Evolutionary conservation across 2,329 filamentous ascomycete species (phyloP).

Genomic region (Aspergillus novofumigatus): DNA sequence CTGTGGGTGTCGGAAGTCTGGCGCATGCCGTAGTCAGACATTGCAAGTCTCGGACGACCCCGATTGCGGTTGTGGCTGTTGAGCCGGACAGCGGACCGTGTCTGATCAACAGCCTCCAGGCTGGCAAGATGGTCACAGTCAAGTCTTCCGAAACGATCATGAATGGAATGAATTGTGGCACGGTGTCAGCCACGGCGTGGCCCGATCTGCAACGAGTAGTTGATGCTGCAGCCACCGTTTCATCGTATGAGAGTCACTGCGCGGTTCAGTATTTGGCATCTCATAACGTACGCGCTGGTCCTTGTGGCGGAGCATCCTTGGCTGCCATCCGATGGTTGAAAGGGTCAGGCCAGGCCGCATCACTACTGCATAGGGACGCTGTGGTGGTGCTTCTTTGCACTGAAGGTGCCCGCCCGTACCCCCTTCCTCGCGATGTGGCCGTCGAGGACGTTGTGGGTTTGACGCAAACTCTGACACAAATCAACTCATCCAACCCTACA

Average conservation of each 20-base stretch:
- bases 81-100: conserved; percentile 64
- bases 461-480: conserved; percentile 45
- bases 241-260: conserved; percentile 59
- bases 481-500: conserved; percentile 49
- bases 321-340: conserved; percentile 52
- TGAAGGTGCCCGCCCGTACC: conserved; percentile 57
- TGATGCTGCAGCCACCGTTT: conserved; percentile 58
- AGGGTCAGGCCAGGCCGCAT: conserved; percentile 27
- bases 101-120: conserved; percentile 46
- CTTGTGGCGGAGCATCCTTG: conserved; percentile 58
- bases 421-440: conserved; percentile 40
- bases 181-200: conserved; percentile 64
- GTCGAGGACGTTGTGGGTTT: conserved; percentile 41
- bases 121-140: conserved; percentile 48
- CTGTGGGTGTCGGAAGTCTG: conserved; percentile 70
- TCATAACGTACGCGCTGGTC: conserved; percentile 50
- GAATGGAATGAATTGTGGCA: conserved; percentile 70
- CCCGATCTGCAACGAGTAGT: conserved; percentile 54
- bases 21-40: conserved; percentile 65
- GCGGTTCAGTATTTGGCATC: conserved; percentile 53
- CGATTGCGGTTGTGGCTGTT: conserved; percentile 56
- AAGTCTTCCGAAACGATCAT: conserved; percentile 63
- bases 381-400: conserved; percentile 65
- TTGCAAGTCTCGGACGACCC: conserved; percentile 49
- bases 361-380: conserved; percentile 42